Conservation (phyloP, 345 rosid genomes). For the Bruguiera gymnorhiza region DNA sequence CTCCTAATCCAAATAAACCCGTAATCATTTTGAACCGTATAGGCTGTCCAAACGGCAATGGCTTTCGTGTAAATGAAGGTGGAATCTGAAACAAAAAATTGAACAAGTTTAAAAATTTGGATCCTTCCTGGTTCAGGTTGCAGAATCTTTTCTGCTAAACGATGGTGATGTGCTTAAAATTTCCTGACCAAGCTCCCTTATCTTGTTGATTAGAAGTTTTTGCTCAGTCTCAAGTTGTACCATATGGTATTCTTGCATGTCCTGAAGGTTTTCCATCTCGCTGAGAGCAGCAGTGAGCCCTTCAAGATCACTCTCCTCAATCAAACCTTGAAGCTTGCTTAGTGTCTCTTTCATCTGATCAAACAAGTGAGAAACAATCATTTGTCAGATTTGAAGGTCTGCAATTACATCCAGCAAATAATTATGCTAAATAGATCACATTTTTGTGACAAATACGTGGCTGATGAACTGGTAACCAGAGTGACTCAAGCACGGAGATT, state of each 20-base stretch:
- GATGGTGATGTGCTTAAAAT: constrained; percentile 54
- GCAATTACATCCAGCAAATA: not conserved
- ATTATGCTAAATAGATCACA: too few species aligned
- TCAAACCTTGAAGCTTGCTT: constrained; percentile 52
- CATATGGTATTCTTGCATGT: constrained; percentile 70
- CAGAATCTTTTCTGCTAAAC: constrained; percentile 40
- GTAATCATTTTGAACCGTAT: too few species aligned
- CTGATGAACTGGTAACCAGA: not conserved
- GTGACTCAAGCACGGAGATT: not conserved
- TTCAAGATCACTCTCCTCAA: constrained; percentile 62
- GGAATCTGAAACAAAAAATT: too few species aligned
- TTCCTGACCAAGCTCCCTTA: constrained; percentile 89
- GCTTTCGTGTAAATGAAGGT: too few species aligned
- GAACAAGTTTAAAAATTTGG: too few species aligned
- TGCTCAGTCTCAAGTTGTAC: constrained; percentile 88
- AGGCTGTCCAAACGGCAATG: too few species aligned
- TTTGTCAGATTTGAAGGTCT: not conserved
- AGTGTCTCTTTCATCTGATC: constrained; percentile 64
- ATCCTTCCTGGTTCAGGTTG: constrained; percentile 17
- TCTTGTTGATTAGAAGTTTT: constrained; percentile 67
- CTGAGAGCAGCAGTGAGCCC: constrained; percentile 53
- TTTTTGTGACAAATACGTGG: too few species aligned
- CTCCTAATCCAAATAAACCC: too few species aligned
- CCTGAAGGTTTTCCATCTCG: constrained; percentile 74
- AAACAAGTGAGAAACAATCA: not conserved